Base-by-base conservation (phyloP, 257 asterid genomes). In the Solanum sparsipilum region DNA sequence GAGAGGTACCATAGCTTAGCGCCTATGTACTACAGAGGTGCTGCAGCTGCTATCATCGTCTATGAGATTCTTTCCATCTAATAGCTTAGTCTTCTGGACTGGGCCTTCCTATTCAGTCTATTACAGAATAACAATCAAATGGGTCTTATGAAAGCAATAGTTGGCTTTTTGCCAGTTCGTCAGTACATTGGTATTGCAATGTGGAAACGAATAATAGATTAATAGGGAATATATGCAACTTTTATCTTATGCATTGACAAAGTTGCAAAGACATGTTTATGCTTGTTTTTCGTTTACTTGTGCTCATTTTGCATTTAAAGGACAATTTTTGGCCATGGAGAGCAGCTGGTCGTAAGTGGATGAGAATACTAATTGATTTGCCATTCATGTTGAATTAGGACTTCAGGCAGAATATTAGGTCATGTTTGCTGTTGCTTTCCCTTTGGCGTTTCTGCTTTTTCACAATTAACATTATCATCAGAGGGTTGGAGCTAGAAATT, bases 1-100 rank as follows among this genome's bases (percentile, higher is more conserved):
- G 98, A 97, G 93, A 95, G 99, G 88, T 97, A 96, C 90, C 99
- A 96, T 84, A 97, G 98, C 94, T 93, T 97, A 93, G 98, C 98
- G 16, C 99, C 99, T n/a, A 97, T 97, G 99, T 97, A 97, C 67
- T 97, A 97, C 88, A 92, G 98, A 86, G 99, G 98, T 9, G 98
- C 98, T 32, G 99, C 98, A 32, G 98, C 99, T 60, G 98, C 98
- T 25, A 93, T 97, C 74, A 96, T 97, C 87, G 99, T 97, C 81
- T 97, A 92, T 83, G 93, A 79, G 84, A 44, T 41, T 79, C 84
- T 79, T 41, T 25, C 29, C 35, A 13, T 25, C 12, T 76, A 41
- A n/a, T 76, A 1, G 32, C 7, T 76, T 76, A n/a, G 84, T 76
- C 35, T 13, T 27, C 21, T 76, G 84, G 63, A 27, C 21, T n/a